A percentile compares a stretch with the other conserved stretches of the same genome.
These are phyloP conservation scores for Cadophora gregata DNA, from an alignment of 2,329 filamentous ascomycete species.

Conservation along the genomic window DNA sequence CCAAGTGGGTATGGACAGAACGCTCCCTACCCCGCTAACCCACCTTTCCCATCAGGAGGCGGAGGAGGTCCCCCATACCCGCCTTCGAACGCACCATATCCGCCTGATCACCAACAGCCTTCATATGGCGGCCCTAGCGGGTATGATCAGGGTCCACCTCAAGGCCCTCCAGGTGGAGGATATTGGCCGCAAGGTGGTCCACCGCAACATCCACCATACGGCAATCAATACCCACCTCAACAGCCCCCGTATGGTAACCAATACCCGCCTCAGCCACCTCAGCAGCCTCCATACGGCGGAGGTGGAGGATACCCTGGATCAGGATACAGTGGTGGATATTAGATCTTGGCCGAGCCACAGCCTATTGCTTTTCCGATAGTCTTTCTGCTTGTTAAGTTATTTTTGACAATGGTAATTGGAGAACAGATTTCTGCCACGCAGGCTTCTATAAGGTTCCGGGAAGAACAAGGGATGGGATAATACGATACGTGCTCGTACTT, in stretches of 20 bases:
- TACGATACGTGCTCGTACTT: neutral
- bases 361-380: neutral
- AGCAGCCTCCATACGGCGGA: conserved; percentile 12
- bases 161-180: conserved; percentile 20
- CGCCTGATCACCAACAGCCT: conserved; percentile 25
- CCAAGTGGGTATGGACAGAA: neutral
- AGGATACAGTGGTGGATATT: conserved; percentile 16
- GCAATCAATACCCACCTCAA: conserved; percentile 29
- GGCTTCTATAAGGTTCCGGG: neutral
- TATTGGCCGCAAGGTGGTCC: conserved; percentile 12
- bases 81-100: conserved; percentile 16
- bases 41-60: conserved; percentile 14
- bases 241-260: conserved; percentile 32
- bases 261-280: conserved; percentile 16
- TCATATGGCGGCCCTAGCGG: conserved; percentile 27
- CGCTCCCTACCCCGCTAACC: conserved; percentile 1
- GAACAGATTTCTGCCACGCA: too few relatives aligned
- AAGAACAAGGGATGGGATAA: neutral
- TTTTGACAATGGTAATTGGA: neutral
- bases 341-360: neutral
- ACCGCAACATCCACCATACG: conserved; percentile 23
- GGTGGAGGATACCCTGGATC: conserved; percentile 14
- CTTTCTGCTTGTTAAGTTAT: neutral
- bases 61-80: conserved; percentile 12
- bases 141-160: conserved; percentile 27